phyloP scores from a whole-genome alignment of 495 filamentous ascomycete species.

The Hyaloscypha bicolor region DNA sequence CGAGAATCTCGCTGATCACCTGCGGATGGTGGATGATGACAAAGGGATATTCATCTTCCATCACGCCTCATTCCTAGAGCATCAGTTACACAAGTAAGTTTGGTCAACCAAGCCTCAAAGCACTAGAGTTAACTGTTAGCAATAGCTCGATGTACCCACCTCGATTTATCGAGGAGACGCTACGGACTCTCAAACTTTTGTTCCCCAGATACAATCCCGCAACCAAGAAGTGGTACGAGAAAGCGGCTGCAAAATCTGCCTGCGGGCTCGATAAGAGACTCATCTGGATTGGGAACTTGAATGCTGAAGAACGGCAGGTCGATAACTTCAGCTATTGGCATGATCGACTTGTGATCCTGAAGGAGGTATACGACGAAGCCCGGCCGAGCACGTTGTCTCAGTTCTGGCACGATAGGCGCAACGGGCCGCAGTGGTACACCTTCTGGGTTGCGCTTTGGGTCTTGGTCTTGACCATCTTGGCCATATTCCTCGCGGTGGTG shows the following conservation, averaged over 20 bases:
- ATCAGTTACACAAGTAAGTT: slow-evolving; percentile 23
- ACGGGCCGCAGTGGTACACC: slow-evolving; percentile 54
- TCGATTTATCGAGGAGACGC: slow-evolving; percentile 47
- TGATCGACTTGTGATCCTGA: slow-evolving; percentile 54
- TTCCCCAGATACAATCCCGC: slow-evolving; percentile 41
- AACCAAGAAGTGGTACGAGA: slow-evolving; percentile 37
- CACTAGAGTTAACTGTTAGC: background rate
- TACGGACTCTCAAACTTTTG: slow-evolving; percentile 47
- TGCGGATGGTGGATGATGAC: slow-evolving; percentile 43
- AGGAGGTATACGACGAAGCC: slow-evolving; percentile 54
- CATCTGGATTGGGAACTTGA: slow-evolving; percentile 33
- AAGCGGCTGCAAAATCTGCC: slow-evolving; percentile 10
- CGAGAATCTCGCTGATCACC: slow-evolving; percentile 47
- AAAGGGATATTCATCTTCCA: slow-evolving; percentile 45
- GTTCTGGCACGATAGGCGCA: slow-evolving; percentile 55
- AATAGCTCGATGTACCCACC: slow-evolving; percentile 34
- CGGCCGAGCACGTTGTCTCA: slow-evolving; percentile 46
- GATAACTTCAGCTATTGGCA: slow-evolving; percentile 51
- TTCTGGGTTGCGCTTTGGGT: slow-evolving; percentile 56
- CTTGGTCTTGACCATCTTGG: slow-evolving; percentile 47
- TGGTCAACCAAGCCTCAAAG: background rate
- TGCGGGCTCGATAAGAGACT: slow-evolving; percentile 35
- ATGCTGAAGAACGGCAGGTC: slow-evolving; percentile 42
- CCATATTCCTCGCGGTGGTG: slow-evolving; percentile 48
- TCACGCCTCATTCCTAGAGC: slow-evolving; percentile 42